Conservation (phyloP, 2,329 filamentous ascomycete genomes). For the Colletotrichum gigasporum region DNA sequence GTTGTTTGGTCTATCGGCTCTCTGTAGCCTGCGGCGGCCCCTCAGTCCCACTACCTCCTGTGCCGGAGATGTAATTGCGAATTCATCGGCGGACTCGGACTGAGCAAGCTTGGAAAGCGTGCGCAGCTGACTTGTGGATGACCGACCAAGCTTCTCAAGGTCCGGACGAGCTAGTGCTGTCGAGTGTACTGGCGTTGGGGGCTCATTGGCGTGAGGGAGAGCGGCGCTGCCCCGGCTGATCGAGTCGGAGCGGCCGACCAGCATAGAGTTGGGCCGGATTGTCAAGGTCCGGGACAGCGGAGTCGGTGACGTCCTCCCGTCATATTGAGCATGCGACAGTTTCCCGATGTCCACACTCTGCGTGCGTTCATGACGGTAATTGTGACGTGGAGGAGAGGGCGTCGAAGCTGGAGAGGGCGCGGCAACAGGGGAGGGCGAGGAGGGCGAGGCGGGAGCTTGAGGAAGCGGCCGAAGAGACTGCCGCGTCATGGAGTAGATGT, state of each 20-base stretch:
- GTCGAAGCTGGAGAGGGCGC: conserved; percentile 37
- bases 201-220: conserved; percentile 41
- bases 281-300: conserved; percentile 53
- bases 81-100: conserved; percentile 79
- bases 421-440: conserved; percentile 44
- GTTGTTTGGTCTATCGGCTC: conserved; percentile 64
- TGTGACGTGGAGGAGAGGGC: conserved; percentile 47
- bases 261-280: conserved; percentile 68
- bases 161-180: conserved; percentile 73
- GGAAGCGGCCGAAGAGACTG: conserved; percentile 81
- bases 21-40: conserved; percentile 84
- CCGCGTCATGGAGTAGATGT: conserved; percentile 76
- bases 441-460: conserved; percentile 65
- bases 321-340: conserved; percentile 58
- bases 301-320: conserved; percentile 51
- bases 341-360: conserved; percentile 72
- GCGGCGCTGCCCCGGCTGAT: conserved; percentile 48
- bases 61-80: conserved; percentile 78
- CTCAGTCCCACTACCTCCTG: conserved; percentile 90
- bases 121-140: conserved; percentile 88
- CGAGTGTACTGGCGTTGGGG: conserved; percentile 46
- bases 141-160: conserved; percentile 83
- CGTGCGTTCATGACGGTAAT: conserved; percentile 62
- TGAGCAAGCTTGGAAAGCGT: conserved; percentile 87
- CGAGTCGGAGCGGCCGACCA: conserved; percentile 67